phyloP scores from a whole-genome alignment of 2,329 filamentous ascomycete genomes.

The Fusarium chaquense region DNA sequence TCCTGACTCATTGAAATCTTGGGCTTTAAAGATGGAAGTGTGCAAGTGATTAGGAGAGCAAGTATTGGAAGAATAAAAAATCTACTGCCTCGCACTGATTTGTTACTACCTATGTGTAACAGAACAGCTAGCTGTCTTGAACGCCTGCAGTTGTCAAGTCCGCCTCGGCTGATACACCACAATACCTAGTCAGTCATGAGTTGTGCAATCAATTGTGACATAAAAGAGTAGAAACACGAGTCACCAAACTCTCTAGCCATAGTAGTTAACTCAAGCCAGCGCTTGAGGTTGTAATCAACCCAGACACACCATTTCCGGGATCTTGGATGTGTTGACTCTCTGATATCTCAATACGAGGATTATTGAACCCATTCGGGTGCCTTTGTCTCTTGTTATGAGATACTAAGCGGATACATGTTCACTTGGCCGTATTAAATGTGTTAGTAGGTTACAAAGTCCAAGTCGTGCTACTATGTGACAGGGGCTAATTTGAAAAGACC shows the following conservation, averaged over 20 bases:
- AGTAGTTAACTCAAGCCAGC: neutral
- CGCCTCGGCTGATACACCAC: neutral
- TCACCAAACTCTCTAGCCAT: rapidly evolving
- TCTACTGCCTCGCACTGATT: no score
- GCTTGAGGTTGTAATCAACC: no score
- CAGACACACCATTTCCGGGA: neutral
- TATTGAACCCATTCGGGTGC: neutral
- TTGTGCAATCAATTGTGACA: neutral
- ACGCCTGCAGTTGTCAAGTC: neutral
- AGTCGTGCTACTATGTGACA: no score
- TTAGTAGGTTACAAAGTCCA: no score
- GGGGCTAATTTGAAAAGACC: no score
- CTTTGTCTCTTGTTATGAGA: no score
- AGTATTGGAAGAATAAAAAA: no score
- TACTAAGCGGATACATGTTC: no score
- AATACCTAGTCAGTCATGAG: neutral
- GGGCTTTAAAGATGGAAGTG: no score
- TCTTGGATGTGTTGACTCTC: neutral
- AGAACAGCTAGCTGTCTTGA: neutral
- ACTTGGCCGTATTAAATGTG: no score
- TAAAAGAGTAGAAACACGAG: neutral
- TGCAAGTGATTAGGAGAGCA: no score
- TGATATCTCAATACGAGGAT: neutral
- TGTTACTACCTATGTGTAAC: neutral
- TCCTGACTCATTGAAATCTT: neutral